A percentile compares a stretch with the other conserved stretches of the same genome.
These are phyloP conservation scores for Rhynchospora tenuis DNA, from an alignment of 176 grass and related monocot genomes.

Conservation along the genomic window DNA sequence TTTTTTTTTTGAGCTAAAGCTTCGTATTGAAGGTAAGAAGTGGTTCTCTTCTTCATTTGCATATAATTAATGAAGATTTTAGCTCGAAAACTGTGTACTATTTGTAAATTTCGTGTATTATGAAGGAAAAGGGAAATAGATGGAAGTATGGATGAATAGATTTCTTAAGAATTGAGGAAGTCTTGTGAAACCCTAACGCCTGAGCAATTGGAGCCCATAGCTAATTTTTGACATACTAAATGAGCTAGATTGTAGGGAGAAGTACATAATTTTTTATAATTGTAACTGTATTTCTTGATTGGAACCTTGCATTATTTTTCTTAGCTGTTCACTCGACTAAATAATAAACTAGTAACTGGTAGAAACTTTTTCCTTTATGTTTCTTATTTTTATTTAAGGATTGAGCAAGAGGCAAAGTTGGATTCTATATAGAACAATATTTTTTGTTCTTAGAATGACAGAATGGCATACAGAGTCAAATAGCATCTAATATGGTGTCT, in stretches of 20 bases:
- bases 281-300: not conserved
- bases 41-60: not conserved
- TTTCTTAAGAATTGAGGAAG: not conserved
- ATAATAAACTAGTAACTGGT: not conserved
- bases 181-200: not conserved
- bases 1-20: not conserved
- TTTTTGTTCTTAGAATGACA: not conserved
- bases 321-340: not conserved
- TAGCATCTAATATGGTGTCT: not conserved
- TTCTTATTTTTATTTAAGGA: not conserved
- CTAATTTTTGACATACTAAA: not conserved
- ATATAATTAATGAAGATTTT: not conserved
- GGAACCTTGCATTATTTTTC: not conserved
- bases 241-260: not conserved
- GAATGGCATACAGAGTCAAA: not conserved
- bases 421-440: not conserved
- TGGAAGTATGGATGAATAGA: not conserved
- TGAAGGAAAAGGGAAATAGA: not conserved
- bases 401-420: not conserved
- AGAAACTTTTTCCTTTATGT: not conserved
- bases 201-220: not conserved
- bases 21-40: not conserved
- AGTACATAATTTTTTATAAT: not conserved
- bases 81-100: not conserved
- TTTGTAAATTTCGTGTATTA: not conserved